Evolutionary conservation across 2,329 filamentous ascomycete species (phyloP).

Genomic region (Aspergillus puulaauensis): DNA sequence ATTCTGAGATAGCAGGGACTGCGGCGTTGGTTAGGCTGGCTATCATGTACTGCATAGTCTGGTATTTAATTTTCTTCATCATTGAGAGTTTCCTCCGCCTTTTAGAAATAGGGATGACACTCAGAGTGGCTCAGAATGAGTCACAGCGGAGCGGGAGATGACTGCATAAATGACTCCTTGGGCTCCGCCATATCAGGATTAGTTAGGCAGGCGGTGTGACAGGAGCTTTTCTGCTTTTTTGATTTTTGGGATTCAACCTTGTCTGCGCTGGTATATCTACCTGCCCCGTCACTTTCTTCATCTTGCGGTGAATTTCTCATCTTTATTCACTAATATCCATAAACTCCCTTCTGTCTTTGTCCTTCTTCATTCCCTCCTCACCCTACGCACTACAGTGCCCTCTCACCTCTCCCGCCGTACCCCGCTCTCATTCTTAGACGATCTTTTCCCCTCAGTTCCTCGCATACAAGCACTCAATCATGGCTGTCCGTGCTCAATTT

Average conservation of each 20-base stretch:
- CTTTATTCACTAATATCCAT: background rate
- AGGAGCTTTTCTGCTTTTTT: conserved; percentile 8
- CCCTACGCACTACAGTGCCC: background rate
- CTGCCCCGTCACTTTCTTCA: background rate
- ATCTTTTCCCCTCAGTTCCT: conserved; percentile 6
- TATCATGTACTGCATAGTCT: conserved; percentile 1
- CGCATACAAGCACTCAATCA: conserved; percentile 21
- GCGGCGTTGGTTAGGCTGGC: conserved; percentile 6
- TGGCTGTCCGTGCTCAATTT: conserved; percentile 51
- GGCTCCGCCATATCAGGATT: conserved; percentile 16
- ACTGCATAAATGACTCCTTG: conserved; percentile 15
- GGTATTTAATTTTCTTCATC: background rate
- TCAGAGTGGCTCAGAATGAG: conserved; percentile 19
- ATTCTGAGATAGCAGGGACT: conserved; percentile 1
- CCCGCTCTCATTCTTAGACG: conserved; percentile 1
- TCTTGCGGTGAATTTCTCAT: conserved; percentile 1
- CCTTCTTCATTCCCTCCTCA: background rate
- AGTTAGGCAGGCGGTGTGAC: conserved; percentile 12
- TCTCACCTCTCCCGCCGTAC: conserved; percentile 6
- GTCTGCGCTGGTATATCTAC: background rate
- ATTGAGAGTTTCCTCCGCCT: background rate
- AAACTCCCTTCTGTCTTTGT: background rate
- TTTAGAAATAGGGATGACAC: background rate
- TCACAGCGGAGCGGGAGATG: conserved; percentile 9
- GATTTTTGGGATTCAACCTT: conserved; percentile 5